phyloP scores from a whole-genome alignment of 148 eudicot genomes.

The Vaccinium corymbosum region DNA sequence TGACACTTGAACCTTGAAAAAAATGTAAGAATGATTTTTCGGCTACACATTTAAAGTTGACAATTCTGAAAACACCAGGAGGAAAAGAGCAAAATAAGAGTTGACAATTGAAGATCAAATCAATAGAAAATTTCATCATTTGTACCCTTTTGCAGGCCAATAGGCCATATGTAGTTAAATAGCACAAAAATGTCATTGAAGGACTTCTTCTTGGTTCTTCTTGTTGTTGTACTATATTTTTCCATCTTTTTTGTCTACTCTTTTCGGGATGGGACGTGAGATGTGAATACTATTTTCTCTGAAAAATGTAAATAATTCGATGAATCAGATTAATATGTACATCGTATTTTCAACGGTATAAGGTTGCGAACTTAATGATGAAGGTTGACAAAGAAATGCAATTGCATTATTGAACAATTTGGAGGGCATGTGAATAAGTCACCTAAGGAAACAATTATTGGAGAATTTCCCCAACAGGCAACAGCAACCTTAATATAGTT shows the following conservation, averaged over 20 bases:
- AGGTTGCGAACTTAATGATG: neutral
- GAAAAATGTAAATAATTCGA: too few relatives aligned
- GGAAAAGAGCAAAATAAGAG: neutral
- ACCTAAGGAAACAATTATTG: neutral
- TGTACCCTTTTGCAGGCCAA: neutral
- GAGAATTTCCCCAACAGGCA: neutral
- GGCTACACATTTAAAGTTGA: neutral
- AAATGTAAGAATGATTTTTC: neutral
- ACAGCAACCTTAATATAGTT: neutral
- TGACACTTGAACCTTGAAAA: neutral
- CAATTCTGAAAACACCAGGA: too few relatives aligned
- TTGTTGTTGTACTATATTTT: neutral
- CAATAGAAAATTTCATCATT: neutral
- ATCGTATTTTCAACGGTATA: neutral
- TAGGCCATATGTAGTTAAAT: too few relatives aligned
- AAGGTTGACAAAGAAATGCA: neutral
- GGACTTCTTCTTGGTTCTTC: neutral
- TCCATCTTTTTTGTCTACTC: neutral
- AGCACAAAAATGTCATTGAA: neutral
- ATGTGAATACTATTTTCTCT: too few relatives aligned
- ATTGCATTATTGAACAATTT: neutral
- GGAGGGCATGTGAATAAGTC: neutral
- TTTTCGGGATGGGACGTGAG: neutral
- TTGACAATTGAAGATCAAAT: neutral
- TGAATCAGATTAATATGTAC: too few relatives aligned